These are phyloP conservation scores for Cytospora mali DNA, from an alignment of 2,329 filamentous ascomycete genomes.

Conservation along the genomic window DNA sequence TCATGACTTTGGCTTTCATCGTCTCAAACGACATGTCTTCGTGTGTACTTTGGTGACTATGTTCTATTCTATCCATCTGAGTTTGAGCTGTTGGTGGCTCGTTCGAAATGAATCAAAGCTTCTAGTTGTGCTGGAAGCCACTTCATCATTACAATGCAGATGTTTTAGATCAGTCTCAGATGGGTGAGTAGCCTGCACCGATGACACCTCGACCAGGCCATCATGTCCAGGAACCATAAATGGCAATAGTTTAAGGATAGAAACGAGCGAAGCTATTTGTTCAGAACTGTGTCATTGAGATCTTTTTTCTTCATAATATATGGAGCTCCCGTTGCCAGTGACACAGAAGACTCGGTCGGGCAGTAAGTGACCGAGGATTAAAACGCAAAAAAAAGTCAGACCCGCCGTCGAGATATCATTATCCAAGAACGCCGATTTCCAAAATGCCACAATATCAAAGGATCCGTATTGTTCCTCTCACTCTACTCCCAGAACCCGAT, in stretches of 20 bases:
- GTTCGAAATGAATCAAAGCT: too few species aligned
- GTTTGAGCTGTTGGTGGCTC: not conserved
- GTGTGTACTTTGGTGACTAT: not conserved
- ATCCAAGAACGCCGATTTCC: constrained; percentile 1
- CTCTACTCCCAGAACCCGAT: not conserved
- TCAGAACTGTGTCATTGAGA: not conserved
- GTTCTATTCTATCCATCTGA: not conserved
- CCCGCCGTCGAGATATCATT: constrained; percentile 21
- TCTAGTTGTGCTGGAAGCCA: too few species aligned
- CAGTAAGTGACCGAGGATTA: not conserved
- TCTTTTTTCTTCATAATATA: not conserved
- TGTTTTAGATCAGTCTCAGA: too few species aligned
- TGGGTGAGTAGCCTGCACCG: too few species aligned
- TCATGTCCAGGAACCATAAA: not conserved
- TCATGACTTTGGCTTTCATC: not conserved
- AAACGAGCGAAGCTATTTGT: not conserved
- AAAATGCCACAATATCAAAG: not conserved
- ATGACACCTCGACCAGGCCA: too few species aligned
- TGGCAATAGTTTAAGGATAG: not conserved
- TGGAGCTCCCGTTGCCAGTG: not conserved
- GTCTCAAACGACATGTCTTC: not conserved
- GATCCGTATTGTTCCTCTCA: too few species aligned
- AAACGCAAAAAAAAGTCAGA: not conserved
- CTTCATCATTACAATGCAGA: too few species aligned
- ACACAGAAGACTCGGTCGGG: not conserved